A percentile compares a stretch with the other conserved stretches of the same genome.
These are phyloP conservation scores for Yamadazyma kitorensis DNA, from an alignment of 805 yeast species.

Conservation along the genomic window DNA sequence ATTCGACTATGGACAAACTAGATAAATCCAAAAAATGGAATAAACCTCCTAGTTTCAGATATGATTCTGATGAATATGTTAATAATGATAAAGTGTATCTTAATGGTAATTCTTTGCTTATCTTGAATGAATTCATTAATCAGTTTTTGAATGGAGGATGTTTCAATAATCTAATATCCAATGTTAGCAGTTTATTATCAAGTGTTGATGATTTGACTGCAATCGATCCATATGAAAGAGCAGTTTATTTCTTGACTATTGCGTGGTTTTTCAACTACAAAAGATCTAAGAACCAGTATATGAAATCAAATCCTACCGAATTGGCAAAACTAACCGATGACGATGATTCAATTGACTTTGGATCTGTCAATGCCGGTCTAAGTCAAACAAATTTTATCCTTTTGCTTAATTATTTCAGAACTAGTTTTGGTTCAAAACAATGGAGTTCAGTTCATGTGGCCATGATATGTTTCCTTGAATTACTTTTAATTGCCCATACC, in stretches of 20 bases:
- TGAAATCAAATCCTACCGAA: slow-evolving; percentile 8
- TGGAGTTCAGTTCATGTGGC: slow-evolving; percentile 69
- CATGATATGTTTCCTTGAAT: slow-evolving; percentile 62
- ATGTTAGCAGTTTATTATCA: slow-evolving; percentile 45
- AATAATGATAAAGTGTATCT: slow-evolving; percentile 24
- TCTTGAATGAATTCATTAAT: slow-evolving; percentile 49
- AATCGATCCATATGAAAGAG: slow-evolving; percentile 36
- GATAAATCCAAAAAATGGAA: slow-evolving; percentile 72
- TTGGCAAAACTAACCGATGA: slow-evolving; percentile 15
- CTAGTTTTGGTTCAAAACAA: slow-evolving; percentile 40
- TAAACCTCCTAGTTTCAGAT: slow-evolving; percentile 34
- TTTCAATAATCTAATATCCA: slow-evolving; percentile 61
- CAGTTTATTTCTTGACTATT: slow-evolving; percentile 52
- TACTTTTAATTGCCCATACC: slow-evolving; percentile 48
- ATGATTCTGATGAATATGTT: slow-evolving; percentile 40
- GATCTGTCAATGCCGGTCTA: slow-evolving; percentile 53
- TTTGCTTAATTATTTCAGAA: slow-evolving; percentile 45
- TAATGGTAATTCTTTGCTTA: slow-evolving; percentile 22
- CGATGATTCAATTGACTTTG: slow-evolving; percentile 33
- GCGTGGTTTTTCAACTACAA: slow-evolving; percentile 80
- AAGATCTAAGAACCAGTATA: slow-evolving; percentile 25
- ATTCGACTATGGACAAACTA: slow-evolving; percentile 57
- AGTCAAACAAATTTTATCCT: slow-evolving; percentile 60
- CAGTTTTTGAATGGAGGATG: slow-evolving; percentile 64
- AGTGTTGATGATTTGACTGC: slow-evolving; percentile 27